Base-by-base conservation (phyloP, 164 flowering plant genomes). In the Sextonia rubra region DNA sequence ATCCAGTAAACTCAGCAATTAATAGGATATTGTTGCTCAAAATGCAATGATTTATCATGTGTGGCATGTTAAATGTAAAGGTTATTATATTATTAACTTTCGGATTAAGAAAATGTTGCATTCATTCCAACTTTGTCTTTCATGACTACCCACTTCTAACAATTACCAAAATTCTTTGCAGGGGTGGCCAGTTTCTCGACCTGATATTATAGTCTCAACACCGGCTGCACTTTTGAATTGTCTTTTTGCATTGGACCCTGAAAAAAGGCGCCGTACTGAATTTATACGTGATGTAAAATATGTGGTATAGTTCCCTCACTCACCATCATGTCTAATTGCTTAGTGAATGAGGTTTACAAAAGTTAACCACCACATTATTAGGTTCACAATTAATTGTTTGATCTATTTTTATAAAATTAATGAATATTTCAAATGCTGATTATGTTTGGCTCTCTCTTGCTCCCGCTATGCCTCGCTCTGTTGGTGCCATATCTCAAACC, bases 161-260 rank as follows among this genome's bases (percentile, higher is more conserved):
- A 12, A 29, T 58, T 61, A 37, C 62, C 58, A 47, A 32, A 23
- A 66, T 71, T 71, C 37, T 37, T 52, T 85, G 85, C 89, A 95
- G 99, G 98, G 97, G 17, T 93, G 98, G 99, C 93, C 98, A 22
- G 81, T 80, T 74, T 66, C 74, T 48, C 77, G 77, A 44, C 98
- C 97, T 1, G 90, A 91, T 82, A 82, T 93, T 69, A 71, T 95
- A 74, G 98, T 95, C 25, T 88, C 99, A 29, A 93, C 99, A 4
- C 97, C 99, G 25, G 99, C 90, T 71, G 91, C 99, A 58, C 90
- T 95, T 73, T 81, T 95, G 74, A 95, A 95, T 78, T 84, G 84
- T 79, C 87, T 90, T 18, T 75, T 75, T 77, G 85, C 86, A 23
- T 74, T 89, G 69, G 97, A 91, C 47, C 87, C 86, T 24, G 87